phyloP scores from a whole-genome alignment of 768 basidiomycete species.

The Mycena galericulata region DNA sequence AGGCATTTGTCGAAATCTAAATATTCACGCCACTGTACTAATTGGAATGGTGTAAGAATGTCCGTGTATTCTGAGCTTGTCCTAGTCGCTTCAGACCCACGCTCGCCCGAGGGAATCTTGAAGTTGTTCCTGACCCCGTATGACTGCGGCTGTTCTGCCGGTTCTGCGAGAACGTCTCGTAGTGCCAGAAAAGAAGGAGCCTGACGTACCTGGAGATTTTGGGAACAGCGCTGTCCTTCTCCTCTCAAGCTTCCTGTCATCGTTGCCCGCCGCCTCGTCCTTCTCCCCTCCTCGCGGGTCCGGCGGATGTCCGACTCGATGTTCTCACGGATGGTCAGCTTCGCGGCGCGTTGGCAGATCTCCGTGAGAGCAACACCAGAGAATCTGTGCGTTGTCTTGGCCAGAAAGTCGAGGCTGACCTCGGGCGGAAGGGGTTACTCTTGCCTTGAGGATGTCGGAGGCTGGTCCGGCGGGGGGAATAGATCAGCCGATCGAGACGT shows the following conservation, averaged over 20 bases:
- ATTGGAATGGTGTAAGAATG: neutral
- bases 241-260: slow-evolving; percentile 78
- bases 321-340: too few relatives aligned
- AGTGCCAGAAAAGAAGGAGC: slow-evolving; percentile 23
- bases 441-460: slow-evolving; percentile 96
- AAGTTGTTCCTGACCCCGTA: neutral
- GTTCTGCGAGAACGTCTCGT: too few relatives aligned
- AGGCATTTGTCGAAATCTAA: too few relatives aligned
- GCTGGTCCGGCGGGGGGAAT: slow-evolving; percentile 97
- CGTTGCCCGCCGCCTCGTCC: slow-evolving; percentile 95
- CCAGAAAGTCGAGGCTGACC: slow-evolving; percentile 87
- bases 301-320: too few relatives aligned
- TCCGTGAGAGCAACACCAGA: slow-evolving; percentile 99
- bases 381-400: slow-evolving; percentile 92
- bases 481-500: slow-evolving; percentile 98
- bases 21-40: slow-evolving; percentile 14
- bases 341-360: too few relatives aligned
- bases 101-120: slow-evolving; percentile 88
- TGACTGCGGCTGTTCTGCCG: too few relatives aligned
- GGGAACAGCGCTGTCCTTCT: slow-evolving; percentile 82
- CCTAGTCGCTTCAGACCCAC: slow-evolving; percentile 51
- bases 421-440: slow-evolving; percentile 88
- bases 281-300: too few relatives aligned
- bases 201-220: slow-evolving; percentile 78
- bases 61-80: slow-evolving; percentile 78